phyloP scores from a whole-genome alignment of 2,329 filamentous ascomycete genomes.

The Diaporthe vaccinii region DNA sequence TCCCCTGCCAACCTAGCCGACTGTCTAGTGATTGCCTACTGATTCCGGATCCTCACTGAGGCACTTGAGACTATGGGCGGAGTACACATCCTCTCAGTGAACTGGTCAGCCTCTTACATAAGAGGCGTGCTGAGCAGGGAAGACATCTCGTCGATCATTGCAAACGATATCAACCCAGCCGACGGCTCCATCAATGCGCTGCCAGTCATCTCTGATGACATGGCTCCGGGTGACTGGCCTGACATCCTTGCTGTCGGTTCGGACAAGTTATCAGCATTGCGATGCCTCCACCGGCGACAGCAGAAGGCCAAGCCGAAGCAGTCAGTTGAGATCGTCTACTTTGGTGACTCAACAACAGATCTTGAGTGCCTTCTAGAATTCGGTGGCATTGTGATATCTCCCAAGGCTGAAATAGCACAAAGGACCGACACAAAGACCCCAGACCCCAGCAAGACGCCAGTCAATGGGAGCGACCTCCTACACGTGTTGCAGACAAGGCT shows the following conservation, averaged over 20 bases:
- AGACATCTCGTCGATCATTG: conserved; percentile 52
- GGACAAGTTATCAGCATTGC: conserved; percentile 60
- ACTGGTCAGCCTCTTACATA: conserved; percentile 48
- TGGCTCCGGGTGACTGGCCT: conserved; percentile 40
- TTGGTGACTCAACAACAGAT: conserved; percentile 71
- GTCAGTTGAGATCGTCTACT: conserved; percentile 56
- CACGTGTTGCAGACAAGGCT: conserved; percentile 55
- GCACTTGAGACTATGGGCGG: background rate
- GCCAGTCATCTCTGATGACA: conserved; percentile 45
- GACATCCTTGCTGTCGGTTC: conserved; percentile 18
- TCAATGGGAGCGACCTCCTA: conserved; percentile 50
- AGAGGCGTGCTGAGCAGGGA: conserved; percentile 49
- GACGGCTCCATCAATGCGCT: conserved; percentile 34
- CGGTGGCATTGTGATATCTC: conserved; percentile 62
- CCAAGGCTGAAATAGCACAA: conserved; percentile 44
- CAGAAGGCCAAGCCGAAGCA: conserved; percentile 43
- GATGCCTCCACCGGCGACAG: conserved; percentile 46
- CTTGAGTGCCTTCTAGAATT: conserved; percentile 63
- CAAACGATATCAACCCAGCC: conserved; percentile 56
- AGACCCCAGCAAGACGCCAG: background rate
- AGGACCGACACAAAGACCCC: background rate
- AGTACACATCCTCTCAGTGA: conserved; percentile 63
- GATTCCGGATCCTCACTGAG: background rate
- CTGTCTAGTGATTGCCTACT: background rate
- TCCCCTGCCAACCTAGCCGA: background rate